Evolutionary conservation across 2,329 filamentous ascomycete genomes (phyloP), one percentile per base, ranked within the genome.

Genomic region (Acrocalymma vagum): DNA sequence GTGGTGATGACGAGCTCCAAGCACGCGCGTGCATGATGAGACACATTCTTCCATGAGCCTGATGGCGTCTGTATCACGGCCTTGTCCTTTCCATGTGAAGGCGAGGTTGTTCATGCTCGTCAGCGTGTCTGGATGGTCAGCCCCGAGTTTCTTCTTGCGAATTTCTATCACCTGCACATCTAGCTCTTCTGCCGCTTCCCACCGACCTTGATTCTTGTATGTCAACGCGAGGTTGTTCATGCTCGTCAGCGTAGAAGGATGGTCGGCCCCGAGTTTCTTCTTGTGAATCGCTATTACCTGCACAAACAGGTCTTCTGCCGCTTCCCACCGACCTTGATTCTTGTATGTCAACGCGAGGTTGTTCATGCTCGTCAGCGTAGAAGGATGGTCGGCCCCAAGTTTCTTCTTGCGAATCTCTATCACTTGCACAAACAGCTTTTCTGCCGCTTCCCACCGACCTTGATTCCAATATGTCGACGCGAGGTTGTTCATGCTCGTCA

Each of bases 91-190:
- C 32, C 21, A 26, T 13, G 22, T 26, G 13, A 35, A 27, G 11
- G 22, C 32, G 13, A 46, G 43, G 17, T 43, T 38, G 20, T 9
- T 4, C 21, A 47, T 42, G 26, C 38, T 38, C n/a, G 2, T 38
- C 25, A 47, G 38, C 43, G 43, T 42, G 33, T 23, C 2, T 6
- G 43, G 43, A 36, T 47, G 26, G 37, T 40, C 37, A 11, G 22
- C 37, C 23, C 29, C 37, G 2, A 40, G 37, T 28, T 40, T 38
- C 18, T 3, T 30, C 35, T 38, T 38, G 20, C 13, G 5, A n/a
- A 18, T 30, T 28, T 38, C 35, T 13, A 31, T 18, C 18, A 38
- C 26, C 11, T 31, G 27, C 18, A 22, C 13, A 15, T 7, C 2
- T 14, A 37, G 9, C 18, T 16, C 14, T 33, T 29, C 24, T 5